These are phyloP conservation scores for Tetrapyrgos nigripes DNA, from an alignment of 1,284 basidiomycete species.

Conservation along the genomic window DNA sequence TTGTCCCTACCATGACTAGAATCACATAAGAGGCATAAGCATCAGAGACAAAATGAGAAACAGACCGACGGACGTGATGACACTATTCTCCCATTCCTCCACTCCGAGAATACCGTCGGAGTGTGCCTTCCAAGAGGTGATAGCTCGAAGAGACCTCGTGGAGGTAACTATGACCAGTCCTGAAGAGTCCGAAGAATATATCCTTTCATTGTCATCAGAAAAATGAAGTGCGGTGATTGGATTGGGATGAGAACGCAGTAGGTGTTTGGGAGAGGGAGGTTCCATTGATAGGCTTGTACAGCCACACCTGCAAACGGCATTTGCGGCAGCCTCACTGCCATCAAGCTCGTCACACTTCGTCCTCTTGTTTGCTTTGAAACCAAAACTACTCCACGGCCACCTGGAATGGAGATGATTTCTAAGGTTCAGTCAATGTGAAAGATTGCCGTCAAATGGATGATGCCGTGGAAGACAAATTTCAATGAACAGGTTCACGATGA, in stretches of 20 bases:
- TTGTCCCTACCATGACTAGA: constrained; percentile 87
- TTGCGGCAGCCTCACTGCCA: no score
- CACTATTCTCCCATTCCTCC: constrained; percentile 67
- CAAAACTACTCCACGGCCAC: no score
- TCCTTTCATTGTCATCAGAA: constrained; percentile 72
- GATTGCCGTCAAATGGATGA: no score
- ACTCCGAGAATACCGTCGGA: constrained; percentile 76
- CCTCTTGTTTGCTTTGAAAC: no score
- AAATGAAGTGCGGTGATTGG: constrained; percentile 64
- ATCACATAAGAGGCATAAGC: constrained; percentile 2
- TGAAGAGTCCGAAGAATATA: constrained; percentile 83
- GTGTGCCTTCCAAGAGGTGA: constrained; percentile 82
- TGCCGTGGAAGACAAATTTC: no score
- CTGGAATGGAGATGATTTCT: no score
- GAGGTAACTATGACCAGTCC: constrained; percentile 78
- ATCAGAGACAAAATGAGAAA: neutral
- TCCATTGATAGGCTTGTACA: no score
- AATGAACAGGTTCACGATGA: no score
- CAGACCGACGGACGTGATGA: constrained; percentile 70
- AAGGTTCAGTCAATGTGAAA: no score
- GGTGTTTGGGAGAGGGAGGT: constrained; percentile 66
- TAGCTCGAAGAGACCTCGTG: constrained; percentile 71
- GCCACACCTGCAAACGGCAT: no score
- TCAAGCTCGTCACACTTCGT: no score
- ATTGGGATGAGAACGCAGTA: constrained; percentile 75